Evolutionary conservation across 805 yeast species (phyloP).

Genomic region (Yamadazyma phyllophila): DNA sequence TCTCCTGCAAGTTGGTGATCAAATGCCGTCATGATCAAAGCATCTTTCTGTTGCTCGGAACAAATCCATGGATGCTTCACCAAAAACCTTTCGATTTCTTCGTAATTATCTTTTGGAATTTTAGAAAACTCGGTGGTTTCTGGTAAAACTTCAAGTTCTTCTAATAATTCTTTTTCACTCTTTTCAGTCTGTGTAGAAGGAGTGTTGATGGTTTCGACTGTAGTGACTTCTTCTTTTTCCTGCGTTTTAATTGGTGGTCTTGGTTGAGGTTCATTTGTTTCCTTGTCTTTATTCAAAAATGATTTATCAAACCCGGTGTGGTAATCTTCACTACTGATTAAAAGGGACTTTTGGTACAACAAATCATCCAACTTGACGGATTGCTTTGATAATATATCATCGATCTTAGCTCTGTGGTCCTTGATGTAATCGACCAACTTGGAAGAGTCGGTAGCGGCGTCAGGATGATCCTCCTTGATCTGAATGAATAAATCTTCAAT

Average conservation of each 20-base stretch:
- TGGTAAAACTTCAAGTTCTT: constrained; percentile 54
- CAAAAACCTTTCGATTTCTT: constrained; percentile 51
- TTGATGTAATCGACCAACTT: constrained; percentile 38
- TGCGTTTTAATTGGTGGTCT: constrained; percentile 4
- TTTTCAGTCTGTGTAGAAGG: constrained; percentile 3
- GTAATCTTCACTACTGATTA: constrained; percentile 87
- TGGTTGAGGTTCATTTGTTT: constrained; percentile 10
- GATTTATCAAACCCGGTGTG: constrained; percentile 91
- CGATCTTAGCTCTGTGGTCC: constrained; percentile 71
- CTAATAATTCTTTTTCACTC: constrained; percentile 29
- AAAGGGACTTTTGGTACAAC: constrained; percentile 64
- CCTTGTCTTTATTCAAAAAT: constrained; percentile 60
- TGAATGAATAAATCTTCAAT: constrained; percentile 85
- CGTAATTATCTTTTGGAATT: constrained; percentile 48
- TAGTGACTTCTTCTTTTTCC: constrained; percentile 24
- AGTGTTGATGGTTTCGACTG: constrained; percentile 24
- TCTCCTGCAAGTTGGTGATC: constrained; percentile 72
- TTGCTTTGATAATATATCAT: constrained; percentile 61
- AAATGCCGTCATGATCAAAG: constrained; percentile 89
- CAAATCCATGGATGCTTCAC: constrained; percentile 65
- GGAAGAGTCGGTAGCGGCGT: constrained; percentile 39
- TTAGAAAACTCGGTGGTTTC: constrained; percentile 66
- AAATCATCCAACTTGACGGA: constrained; percentile 64
- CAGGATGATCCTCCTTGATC: constrained; percentile 58
- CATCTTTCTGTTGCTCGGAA: constrained; percentile 83